A percentile compares a stretch with the other conserved stretches of the same genome.
phyloP scores from a whole-genome alignment of 371 early-diverging fungal genomes.

The Conidiobolus incongruus region DNA sequence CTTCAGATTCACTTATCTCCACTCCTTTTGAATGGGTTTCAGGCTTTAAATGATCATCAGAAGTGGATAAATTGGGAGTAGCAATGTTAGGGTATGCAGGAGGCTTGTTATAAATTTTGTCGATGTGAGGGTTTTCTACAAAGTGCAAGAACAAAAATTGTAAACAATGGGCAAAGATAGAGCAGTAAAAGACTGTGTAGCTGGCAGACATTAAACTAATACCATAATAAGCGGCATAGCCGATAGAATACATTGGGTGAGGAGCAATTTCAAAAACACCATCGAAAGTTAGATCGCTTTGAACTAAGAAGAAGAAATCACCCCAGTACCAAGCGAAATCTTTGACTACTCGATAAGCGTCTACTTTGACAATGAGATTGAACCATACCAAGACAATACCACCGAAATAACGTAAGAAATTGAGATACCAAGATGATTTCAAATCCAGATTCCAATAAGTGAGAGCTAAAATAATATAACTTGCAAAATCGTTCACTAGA shows the following conservation, averaged over 20 bases:
- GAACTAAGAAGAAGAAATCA: slow-evolving; percentile 88
- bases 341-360: slow-evolving; percentile 88
- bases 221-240: slow-evolving; percentile 90
- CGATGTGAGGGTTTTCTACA: slow-evolving; percentile 86
- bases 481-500: slow-evolving; percentile 72
- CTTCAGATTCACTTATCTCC: too few species aligned
- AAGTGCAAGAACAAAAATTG: slow-evolving; percentile 72
- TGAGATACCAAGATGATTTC: slow-evolving; percentile 18
- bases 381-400: slow-evolving; percentile 61
- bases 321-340: slow-evolving; percentile 99
- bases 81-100: too few species aligned
- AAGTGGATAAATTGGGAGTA: too few species aligned
- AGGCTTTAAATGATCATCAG: too few species aligned
- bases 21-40: too few species aligned
- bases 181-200: slow-evolving; percentile 72
- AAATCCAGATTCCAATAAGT: slow-evolving; percentile 33
- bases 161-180: slow-evolving; percentile 65
- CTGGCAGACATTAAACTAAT: slow-evolving; percentile 60
- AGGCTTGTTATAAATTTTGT: slow-evolving; percentile 4
- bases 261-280: slow-evolving; percentile 93
- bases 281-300: slow-evolving; percentile 69
- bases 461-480: slow-evolving; percentile 66
- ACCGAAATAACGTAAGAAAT: slow-evolving; percentile 44
- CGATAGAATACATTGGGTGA: slow-evolving; percentile 96
- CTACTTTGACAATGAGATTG: slow-evolving; percentile 87